Percentiles rank a stretch among this genome's conserved stretches.
These are phyloP conservation scores for Miamiensis avidus DNA, from an alignment of 169 alveolate genomes.

Conservation along the genomic window DNA sequence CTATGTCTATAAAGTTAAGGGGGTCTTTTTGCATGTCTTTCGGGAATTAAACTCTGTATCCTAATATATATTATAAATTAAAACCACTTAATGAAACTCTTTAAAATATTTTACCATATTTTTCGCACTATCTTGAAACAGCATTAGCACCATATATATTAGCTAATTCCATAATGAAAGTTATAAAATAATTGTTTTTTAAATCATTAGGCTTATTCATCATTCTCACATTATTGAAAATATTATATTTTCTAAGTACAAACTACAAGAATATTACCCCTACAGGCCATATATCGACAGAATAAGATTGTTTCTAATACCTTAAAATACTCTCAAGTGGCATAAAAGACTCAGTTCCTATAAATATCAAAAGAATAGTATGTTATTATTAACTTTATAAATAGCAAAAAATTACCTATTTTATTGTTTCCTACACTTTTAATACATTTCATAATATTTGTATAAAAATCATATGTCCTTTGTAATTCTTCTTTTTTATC, in stretches of 20 bases:
- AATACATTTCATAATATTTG: slow-evolving; percentile 32
- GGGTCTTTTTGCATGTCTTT: slow-evolving; percentile 29
- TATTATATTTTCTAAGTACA: slow-evolving; percentile 37
- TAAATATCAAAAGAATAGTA: not conserved
- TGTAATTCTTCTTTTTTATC: slow-evolving; percentile 28
- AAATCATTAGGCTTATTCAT: slow-evolving; percentile 38
- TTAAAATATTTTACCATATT: slow-evolving; percentile 25
- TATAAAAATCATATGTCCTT: slow-evolving; percentile 25
- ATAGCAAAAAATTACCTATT: slow-evolving; percentile 13
- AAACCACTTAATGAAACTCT: not conserved
- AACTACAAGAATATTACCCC: slow-evolving; percentile 46
- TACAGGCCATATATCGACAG: slow-evolving; percentile 51
- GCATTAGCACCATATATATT: slow-evolving; percentile 40
- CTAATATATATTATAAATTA: not conserved
- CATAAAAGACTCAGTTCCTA: slow-evolving; percentile 52
- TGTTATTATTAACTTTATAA: not conserved
- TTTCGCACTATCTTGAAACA: slow-evolving; percentile 31
- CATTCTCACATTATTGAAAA: slow-evolving; percentile 49
- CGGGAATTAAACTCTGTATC: slow-evolving; percentile 37
- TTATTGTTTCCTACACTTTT: slow-evolving; percentile 43
- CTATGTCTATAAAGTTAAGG: slow-evolving; percentile 33
- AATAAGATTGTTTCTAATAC: slow-evolving; percentile 34
- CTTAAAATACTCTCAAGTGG: slow-evolving; percentile 44
- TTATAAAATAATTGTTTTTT: slow-evolving; percentile 41
- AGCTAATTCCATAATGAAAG: slow-evolving; percentile 44